These are phyloP conservation scores for Santalum album DNA, from an alignment of 164 flowering plant genomes.

Conservation along the genomic window DNA sequence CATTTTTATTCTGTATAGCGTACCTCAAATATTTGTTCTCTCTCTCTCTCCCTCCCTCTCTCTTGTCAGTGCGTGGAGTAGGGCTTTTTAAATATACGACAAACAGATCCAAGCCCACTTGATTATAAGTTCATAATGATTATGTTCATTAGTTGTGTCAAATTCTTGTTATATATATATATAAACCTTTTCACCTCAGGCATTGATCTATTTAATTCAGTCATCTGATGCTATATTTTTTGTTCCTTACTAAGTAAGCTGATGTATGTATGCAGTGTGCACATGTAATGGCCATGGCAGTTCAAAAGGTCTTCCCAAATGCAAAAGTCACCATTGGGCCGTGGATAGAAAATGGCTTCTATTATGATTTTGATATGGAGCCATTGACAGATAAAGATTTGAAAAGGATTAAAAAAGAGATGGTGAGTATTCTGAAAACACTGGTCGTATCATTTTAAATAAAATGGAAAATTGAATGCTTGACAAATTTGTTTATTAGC, in stretches of 20 bases:
- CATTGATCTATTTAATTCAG: too few species aligned
- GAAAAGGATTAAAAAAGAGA: conserved; percentile 91
- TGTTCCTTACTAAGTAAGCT: conserved; percentile 1
- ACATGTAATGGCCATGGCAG: conserved; percentile 99
- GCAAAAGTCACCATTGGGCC: conserved; percentile 98
- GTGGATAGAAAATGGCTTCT: conserved; percentile 94
- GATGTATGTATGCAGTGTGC: conserved; percentile 61
- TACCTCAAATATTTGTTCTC: too few species aligned
- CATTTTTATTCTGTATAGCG: too few species aligned
- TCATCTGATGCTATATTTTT: too few species aligned
- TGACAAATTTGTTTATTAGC: neutral
- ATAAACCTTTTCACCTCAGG: too few species aligned
- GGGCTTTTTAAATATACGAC: too few species aligned
- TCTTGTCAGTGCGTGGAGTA: too few species aligned
- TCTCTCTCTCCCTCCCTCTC: too few species aligned
- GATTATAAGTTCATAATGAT: too few species aligned
- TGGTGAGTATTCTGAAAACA: conserved; percentile 46
- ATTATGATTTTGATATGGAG: conserved; percentile 94
- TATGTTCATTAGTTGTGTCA: too few species aligned
- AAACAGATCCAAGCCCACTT: too few species aligned
- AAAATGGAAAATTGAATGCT: neutral
- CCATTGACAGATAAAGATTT: conserved; percentile 82
- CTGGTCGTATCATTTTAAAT: neutral
- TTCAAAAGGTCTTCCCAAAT: conserved; percentile 81
- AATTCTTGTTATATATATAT: too few species aligned